phyloP scores from a whole-genome alignment of 192 early-diverging fungal species.

The Coemansia sp. region DNA sequence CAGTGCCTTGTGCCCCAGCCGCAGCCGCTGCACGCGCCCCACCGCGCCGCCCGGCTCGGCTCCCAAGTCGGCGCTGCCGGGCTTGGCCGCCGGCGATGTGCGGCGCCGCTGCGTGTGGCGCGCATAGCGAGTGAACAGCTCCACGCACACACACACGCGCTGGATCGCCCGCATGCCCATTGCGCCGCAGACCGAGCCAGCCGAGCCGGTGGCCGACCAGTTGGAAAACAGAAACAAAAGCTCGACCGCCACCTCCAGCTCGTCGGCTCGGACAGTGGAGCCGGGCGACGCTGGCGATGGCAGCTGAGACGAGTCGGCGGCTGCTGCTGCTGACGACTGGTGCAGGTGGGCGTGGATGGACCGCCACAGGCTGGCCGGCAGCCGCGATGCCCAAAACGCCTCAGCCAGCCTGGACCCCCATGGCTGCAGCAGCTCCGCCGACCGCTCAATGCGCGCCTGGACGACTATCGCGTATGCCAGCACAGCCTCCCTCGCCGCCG shows the following conservation, averaged over 20 bases:
- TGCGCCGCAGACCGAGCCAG: not conserved
- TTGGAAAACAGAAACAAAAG: constrained; percentile 37
- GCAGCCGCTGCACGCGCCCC: constrained; percentile 38
- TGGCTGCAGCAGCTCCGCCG: not conserved
- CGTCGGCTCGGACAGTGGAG: constrained; percentile 14
- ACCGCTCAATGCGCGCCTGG: constrained; percentile 31
- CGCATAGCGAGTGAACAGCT: constrained; percentile 39
- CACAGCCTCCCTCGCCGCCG: constrained; percentile 25
- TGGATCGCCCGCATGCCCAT: constrained; percentile 20
- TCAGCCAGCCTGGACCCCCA: constrained; percentile 16
- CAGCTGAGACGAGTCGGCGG: not conserved
- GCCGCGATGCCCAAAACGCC: constrained; percentile 30
- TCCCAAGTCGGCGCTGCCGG: not conserved
- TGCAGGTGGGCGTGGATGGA: constrained; percentile 15
- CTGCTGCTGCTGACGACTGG: not conserved
- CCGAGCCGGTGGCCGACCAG: constrained; percentile 13
- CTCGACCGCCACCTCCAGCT: constrained; percentile 47
- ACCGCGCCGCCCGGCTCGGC: constrained; percentile 8
- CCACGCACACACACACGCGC: constrained; percentile 31
- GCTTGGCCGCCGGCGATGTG: not conserved
- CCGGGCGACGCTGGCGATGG: not conserved
- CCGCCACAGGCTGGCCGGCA: constrained; percentile 26
- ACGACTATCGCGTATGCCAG: constrained; percentile 39
- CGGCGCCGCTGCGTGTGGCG: constrained; percentile 13
- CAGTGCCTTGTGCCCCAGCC: constrained; percentile 53